Conservation (phyloP, 1,284 basidiomycete species). For the Peniophora sp. region DNA sequence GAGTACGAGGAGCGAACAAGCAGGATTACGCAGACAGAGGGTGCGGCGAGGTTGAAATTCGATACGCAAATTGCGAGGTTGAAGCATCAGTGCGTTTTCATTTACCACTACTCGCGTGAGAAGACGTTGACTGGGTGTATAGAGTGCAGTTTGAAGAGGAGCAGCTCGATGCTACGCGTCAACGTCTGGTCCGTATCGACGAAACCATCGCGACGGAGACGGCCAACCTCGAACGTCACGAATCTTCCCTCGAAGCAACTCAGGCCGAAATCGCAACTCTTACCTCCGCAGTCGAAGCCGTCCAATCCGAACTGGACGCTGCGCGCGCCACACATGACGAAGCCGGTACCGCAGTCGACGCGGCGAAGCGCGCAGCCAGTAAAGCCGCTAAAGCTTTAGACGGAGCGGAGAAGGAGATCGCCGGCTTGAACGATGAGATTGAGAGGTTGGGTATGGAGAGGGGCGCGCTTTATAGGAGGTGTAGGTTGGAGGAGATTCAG, state of each 20-base stretch:
- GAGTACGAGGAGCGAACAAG: constrained; percentile 94
- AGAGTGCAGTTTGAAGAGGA: constrained; percentile 79
- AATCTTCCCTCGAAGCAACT: constrained; percentile 49
- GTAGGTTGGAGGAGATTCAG: constrained; percentile 88
- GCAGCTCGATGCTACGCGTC: constrained; percentile 55
- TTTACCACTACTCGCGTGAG: background rate
- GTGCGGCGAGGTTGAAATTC: constrained; percentile 76
- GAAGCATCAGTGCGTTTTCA: constrained; percentile 68
- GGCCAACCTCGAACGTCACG: constrained; percentile 47
- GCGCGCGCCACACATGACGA: constrained; percentile 63
- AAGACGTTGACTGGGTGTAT: constrained; percentile 1
- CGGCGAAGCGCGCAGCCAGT: constrained; percentile 63
- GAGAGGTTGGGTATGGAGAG: constrained; percentile 85
- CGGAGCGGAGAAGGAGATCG: constrained; percentile 85
- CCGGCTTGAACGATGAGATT: constrained; percentile 87
- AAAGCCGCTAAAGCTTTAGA: constrained; percentile 78
- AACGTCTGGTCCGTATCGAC: constrained; percentile 55
- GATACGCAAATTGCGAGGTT: constrained; percentile 86
- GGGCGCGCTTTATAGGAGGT: constrained; percentile 83
- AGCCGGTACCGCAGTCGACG: constrained; percentile 66
- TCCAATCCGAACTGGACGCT: constrained; percentile 54
- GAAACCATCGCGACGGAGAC: constrained; percentile 50
- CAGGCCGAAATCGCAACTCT: constrained; percentile 60
- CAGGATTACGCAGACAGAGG: constrained; percentile 81
- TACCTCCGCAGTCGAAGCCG: constrained; percentile 48